These are phyloP conservation scores for Neurospora africana DNA, from an alignment of 495 filamentous ascomycete species.

Conservation along the genomic window DNA sequence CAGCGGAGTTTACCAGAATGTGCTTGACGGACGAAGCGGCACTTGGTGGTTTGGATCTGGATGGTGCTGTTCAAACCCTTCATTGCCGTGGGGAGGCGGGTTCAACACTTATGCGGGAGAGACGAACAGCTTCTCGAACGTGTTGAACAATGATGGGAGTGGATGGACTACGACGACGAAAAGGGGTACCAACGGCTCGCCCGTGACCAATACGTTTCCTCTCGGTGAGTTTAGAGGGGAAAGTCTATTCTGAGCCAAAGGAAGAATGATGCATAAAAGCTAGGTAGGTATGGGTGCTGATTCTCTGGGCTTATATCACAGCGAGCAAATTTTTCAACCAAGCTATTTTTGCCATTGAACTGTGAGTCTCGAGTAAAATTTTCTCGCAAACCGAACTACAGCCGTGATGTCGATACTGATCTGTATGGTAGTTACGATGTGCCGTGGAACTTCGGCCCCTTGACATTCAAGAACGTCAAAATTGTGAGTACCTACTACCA, in stretches of 20 bases:
- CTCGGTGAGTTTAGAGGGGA: constrained; percentile 3
- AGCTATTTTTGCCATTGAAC: constrained; percentile 29
- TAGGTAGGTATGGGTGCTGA: constrained; percentile 1
- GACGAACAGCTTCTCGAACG: constrained; percentile 21
- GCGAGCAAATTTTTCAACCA: constrained; percentile 31
- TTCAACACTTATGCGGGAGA: constrained; percentile 27
- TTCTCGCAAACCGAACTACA: neutral
- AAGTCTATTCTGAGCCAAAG: neutral
- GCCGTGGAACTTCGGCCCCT: constrained; percentile 27
- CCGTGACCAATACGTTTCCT: constrained; percentile 18
- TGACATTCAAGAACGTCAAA: constrained; percentile 28
- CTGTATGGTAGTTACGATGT: constrained; percentile 14
- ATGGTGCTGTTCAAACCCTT: constrained; percentile 35
- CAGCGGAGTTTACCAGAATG: constrained; percentile 32
- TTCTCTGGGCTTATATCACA: neutral
- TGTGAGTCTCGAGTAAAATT: constrained; percentile 9
- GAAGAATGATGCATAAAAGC: neutral
- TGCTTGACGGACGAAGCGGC: constrained; percentile 30
- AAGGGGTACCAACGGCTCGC: constrained; percentile 9
- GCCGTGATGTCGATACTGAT: neutral
- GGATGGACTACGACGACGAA: constrained; percentile 16
- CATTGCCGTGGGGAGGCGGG: constrained; percentile 29
- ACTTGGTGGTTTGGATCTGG: constrained; percentile 36
- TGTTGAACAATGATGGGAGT: constrained; percentile 9
- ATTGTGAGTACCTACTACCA: constrained; percentile 27